Percentiles rank a stretch among this genome's conserved stretches.
These are phyloP conservation scores for Parmelia sp. DNA, from an alignment of 495 filamentous ascomycete genomes.

Conservation along the genomic window DNA sequence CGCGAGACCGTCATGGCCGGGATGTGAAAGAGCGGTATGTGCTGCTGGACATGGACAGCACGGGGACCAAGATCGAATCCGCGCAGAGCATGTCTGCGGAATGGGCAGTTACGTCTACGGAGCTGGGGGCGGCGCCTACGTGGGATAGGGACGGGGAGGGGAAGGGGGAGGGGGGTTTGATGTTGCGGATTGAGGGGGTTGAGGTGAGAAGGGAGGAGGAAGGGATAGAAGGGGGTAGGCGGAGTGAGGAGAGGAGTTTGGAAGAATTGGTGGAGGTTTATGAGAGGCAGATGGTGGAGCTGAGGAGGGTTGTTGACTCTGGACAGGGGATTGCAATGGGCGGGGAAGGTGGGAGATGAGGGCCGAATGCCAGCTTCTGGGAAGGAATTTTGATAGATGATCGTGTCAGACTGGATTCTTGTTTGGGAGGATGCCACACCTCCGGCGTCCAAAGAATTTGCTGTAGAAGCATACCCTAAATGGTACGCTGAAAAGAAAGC, in stretches of 20 bases:
- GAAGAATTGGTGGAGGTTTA: conserved; percentile 22
- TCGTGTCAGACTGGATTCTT: background rate
- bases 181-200: conserved; percentile 27
- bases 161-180: conserved; percentile 16
- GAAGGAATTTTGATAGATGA: background rate
- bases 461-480: background rate
- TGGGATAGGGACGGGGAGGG: conserved; percentile 29
- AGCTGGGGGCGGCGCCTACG: conserved; percentile 50
- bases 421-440: background rate
- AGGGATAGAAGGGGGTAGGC: background rate
- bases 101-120: conserved; percentile 50
- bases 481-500: background rate
- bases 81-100: conserved; percentile 46
- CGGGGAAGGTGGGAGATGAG: background rate
- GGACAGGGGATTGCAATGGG: conserved; percentile 7
- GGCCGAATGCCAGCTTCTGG: background rate
- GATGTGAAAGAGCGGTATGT: conserved; percentile 44
- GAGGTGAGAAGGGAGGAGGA: conserved; percentile 5
- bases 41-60: conserved; percentile 46
- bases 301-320: conserved; percentile 26
- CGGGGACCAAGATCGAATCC: conserved; percentile 39
- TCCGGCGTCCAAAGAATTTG: background rate
- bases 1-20: background rate
- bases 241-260: conserved; percentile 15
- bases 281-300: conserved; percentile 23